Evolutionary conservation across 2,329 filamentous ascomycete species (phyloP).

Genomic region (Epichloe hybrida): DNA sequence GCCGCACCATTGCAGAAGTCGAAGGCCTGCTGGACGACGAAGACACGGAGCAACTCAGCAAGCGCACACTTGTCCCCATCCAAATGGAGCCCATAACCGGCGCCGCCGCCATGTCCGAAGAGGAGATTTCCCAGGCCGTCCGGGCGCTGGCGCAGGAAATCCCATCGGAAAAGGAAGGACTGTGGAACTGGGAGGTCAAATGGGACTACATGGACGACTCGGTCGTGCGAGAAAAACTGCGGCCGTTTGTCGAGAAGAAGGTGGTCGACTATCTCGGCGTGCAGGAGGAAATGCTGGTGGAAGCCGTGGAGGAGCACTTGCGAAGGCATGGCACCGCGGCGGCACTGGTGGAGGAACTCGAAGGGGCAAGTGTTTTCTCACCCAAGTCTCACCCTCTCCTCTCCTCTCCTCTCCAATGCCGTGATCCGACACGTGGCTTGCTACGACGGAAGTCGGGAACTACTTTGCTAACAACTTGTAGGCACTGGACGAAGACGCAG

Average conservation of each 20-base stretch:
- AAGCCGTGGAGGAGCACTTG: slow-evolving; percentile 81
- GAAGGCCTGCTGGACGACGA: slow-evolving; percentile 92
- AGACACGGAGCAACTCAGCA: slow-evolving; percentile 60
- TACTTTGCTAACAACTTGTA: slow-evolving; percentile 24
- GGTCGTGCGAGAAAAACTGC: slow-evolving; percentile 71
- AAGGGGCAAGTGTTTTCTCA: slow-evolving; percentile 49
- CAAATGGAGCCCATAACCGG: slow-evolving; percentile 61
- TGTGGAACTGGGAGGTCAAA: slow-evolving; percentile 87
- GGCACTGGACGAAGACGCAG: slow-evolving; percentile 88
- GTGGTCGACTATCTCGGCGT: slow-evolving; percentile 93
- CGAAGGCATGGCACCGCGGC: slow-evolving; percentile 61
- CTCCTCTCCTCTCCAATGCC: too few species aligned
- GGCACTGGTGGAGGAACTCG: slow-evolving; percentile 71
- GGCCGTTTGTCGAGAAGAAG: slow-evolving; percentile 96
- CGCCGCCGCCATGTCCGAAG: slow-evolving; percentile 56
- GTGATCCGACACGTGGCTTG: too few species aligned
- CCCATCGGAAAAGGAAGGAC: slow-evolving; percentile 67
- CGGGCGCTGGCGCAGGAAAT: slow-evolving; percentile 79
- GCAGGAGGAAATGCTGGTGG: slow-evolving; percentile 89
- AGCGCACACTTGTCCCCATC: slow-evolving; percentile 68
- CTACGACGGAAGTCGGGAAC: too few species aligned
- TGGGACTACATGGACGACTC: slow-evolving; percentile 83
- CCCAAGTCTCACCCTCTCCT: neutral
- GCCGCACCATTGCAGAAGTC: slow-evolving; percentile 82
- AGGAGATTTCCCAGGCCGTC: slow-evolving; percentile 74